Evolutionary conservation across 306 rosid genomes (phyloP).

Genomic region (Astragalus membranaceus): DNA sequence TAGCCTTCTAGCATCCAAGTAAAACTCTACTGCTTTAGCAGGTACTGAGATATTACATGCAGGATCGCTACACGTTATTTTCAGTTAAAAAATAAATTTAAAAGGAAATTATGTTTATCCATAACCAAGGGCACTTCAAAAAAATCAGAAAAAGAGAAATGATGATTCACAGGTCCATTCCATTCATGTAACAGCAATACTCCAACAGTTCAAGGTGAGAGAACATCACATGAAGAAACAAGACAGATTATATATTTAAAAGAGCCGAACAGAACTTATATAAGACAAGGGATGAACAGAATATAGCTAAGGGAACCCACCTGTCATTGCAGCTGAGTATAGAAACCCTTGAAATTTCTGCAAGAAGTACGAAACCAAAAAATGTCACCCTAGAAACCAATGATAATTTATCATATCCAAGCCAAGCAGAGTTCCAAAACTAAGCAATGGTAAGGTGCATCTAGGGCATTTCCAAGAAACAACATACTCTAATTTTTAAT

Average conservation of each 20-base stretch:
- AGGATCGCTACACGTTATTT: background rate
- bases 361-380: conserved; percentile 24
- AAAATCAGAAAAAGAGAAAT: background rate
- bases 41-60: conserved; percentile 51
- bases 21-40: conserved; percentile 66
- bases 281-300: background rate
- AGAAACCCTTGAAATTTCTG: conserved; percentile 66
- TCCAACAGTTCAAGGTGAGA: background rate
- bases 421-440: conserved; percentile 7
- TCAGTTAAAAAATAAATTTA: background rate
- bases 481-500: background rate
- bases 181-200: conserved; percentile 1
- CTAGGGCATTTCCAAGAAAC: background rate
- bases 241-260: background rate
- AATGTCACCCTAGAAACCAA: conserved; percentile 14
- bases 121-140: background rate
- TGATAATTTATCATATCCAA: background rate
- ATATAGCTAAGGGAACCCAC: conserved; percentile 28
- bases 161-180: background rate
- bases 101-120: background rate
- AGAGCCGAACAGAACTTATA: background rate
- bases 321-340: conserved; percentile 55
- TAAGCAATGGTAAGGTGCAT: background rate
- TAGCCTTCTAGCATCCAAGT: conserved; percentile 74
- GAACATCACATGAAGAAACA: background rate